Conservation (phyloP, 139 green algal genomes). For the Auxenochlorella protothecoides region DNA sequence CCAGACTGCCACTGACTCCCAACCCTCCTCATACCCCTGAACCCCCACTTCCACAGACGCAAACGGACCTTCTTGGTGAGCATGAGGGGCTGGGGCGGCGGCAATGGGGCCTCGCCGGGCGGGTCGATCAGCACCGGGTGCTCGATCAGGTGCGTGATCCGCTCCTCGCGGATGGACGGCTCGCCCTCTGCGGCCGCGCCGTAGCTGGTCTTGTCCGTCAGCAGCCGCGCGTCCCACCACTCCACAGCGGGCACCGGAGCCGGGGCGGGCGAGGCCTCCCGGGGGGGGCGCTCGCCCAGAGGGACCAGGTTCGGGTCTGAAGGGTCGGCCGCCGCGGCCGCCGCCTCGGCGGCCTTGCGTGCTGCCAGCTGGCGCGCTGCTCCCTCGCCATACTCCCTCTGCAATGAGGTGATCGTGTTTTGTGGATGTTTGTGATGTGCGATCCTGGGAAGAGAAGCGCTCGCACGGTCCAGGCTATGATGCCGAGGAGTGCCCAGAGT, state of each 20-base stretch:
- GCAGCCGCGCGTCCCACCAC: conserved; percentile 69
- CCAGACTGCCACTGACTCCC: no score
- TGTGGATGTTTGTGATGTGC: no score
- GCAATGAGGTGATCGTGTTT: neutral
- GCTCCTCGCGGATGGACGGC: conserved; percentile 8
- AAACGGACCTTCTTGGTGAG: conserved; percentile 51
- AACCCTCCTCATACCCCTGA: no score
- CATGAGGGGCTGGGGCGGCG: conserved; percentile 69
- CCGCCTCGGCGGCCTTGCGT: conserved; percentile 2
- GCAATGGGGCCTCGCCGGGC: conserved; percentile 61
- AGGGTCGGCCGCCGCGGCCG: conserved; percentile 6
- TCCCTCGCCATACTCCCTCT: conserved; percentile 49
- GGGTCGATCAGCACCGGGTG: conserved; percentile 86
- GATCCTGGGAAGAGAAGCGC: neutral
- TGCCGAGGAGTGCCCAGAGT: neutral
- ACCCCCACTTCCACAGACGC: neutral
- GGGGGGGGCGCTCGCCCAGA: conserved; percentile 24
- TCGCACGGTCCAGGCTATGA: neutral
- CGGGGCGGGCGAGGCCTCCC: neutral
- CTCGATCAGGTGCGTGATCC: conserved; percentile 68
- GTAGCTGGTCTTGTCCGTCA: conserved; percentile 44
- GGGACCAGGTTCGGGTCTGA: conserved; percentile 44
- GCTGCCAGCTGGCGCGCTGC: conserved; percentile 25
- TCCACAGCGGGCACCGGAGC: conserved; percentile 57
- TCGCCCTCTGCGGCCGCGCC: conserved; percentile 19